Evolutionary conservation across 2,329 filamentous ascomycete species (phyloP), one percentile per base, ranked within the genome.

Genomic region (Akanthomyces dipterigenus): DNA sequence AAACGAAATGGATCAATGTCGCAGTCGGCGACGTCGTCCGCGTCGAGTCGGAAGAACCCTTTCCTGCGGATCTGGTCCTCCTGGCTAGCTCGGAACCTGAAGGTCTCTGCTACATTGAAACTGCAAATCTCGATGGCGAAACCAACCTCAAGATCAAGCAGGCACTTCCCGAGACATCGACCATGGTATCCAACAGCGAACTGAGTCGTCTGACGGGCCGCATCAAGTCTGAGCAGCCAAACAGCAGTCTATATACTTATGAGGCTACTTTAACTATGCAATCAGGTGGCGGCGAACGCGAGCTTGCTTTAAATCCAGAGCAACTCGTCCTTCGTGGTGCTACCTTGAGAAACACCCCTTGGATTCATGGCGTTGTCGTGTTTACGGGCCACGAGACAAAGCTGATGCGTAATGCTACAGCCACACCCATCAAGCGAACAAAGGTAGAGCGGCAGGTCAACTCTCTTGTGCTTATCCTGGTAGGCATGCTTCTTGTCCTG

Each of bases 131-230:
- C 62, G 95, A 99, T 69, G 95, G 95, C 67, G 95, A 99, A 76
- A 99, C 95, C 22, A 99, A 99, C 72, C 78, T 99, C 67, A 99
- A 99, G 77, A 96, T 99, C 78, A 99, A 99, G 78, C 95, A 99
- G 77, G 93, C 88, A 2, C 87, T 97, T 59, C 93, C 95, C 0
- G 95, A 99, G 78, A 99, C 95, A 0, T 87, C 89, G 16, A 82
- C 89, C 63, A 81, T 97, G 71, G 92, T 99, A 63, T 96, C 91
- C 70, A 86, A 92, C 20, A 87, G 84, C 65, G 93, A 98, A 69
- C 79, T 99, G 64, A 91, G 91, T 70, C 84, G 93, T 64, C 78
- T 99, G 3, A 90, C 90, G 51, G 95, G 95, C 34, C 88, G 89
- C 64, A 80, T 99, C 68, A 89, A 91, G 68, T 98, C 93, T 1